These are phyloP conservation scores for Suillus fuscotomentosus DNA, from an alignment of 768 basidiomycete species.

Conservation along the genomic window DNA sequence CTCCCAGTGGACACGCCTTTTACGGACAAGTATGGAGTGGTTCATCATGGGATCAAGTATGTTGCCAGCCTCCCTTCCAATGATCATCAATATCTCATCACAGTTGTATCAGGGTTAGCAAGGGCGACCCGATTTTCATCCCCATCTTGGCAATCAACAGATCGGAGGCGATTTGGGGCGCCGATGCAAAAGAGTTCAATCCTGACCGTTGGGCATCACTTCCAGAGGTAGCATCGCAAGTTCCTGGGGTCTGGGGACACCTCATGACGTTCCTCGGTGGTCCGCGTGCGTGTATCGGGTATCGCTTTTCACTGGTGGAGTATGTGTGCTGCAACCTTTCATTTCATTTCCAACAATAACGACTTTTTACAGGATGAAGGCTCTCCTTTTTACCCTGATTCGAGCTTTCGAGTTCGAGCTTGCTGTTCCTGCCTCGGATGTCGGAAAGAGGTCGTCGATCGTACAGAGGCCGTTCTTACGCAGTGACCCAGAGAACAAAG, in stretches of 20 bases:
- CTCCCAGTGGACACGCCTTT: conserved; percentile 49
- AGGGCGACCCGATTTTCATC: conserved; percentile 47
- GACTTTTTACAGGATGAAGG: conserved; percentile 33
- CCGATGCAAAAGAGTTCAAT: conserved; percentile 60
- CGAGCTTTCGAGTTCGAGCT: conserved; percentile 53
- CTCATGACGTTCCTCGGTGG: conserved; percentile 64
- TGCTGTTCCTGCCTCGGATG: conserved; percentile 45
- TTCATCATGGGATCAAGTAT: conserved; percentile 40
- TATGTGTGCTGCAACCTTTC: conserved; percentile 27
- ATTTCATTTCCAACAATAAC: background rate
- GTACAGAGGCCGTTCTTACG: conserved; percentile 45
- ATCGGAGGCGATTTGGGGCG: conserved; percentile 56
- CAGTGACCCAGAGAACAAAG: conserved; percentile 36
- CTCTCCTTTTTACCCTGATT: conserved; percentile 47
- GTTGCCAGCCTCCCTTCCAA: background rate
- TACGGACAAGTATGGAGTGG: conserved; percentile 41
- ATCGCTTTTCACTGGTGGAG: conserved; percentile 62
- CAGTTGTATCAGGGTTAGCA: conserved; percentile 31
- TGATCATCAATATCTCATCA: background rate
- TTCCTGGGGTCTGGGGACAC: conserved; percentile 64
- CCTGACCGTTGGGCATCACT: conserved; percentile 61
- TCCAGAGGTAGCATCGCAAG: conserved; percentile 39
- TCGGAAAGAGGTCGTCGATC: conserved; percentile 28
- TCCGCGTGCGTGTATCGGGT: conserved; percentile 65
- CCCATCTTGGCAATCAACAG: conserved; percentile 56